phyloP scores from a whole-genome alignment of 495 filamentous ascomycete species.

The Hypoxylon rickii region DNA sequence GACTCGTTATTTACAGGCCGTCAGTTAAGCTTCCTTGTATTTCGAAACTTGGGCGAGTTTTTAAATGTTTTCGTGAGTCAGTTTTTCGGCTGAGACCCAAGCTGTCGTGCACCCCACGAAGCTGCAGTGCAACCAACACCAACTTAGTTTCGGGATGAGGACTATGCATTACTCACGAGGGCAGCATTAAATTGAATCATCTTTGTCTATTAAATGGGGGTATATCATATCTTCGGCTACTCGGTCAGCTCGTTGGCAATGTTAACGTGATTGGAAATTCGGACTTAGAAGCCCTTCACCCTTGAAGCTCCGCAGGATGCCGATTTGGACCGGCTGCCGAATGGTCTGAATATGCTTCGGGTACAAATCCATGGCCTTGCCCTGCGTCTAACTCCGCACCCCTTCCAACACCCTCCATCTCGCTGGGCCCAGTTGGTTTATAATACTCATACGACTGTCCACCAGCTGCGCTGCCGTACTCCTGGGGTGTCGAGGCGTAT shows the following conservation, averaged over 20 bases:
- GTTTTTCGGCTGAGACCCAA: background rate
- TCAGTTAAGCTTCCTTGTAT: too few species aligned
- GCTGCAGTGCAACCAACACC: background rate
- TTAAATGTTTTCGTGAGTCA: background rate
- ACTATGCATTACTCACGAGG: background rate
- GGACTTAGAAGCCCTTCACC: background rate
- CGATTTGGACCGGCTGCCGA: background rate
- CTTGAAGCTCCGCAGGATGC: slow-evolving; percentile 19
- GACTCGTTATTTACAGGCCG: too few species aligned
- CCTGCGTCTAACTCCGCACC: slow-evolving; percentile 18
- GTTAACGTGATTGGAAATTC: background rate
- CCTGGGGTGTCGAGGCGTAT: slow-evolving; percentile 5
- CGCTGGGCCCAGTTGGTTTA: slow-evolving; percentile 16
- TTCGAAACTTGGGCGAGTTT: too few species aligned
- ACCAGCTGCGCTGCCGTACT: slow-evolving; percentile 1
- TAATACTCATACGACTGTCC: slow-evolving; percentile 16
- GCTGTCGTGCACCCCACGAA: background rate
- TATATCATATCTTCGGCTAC: background rate
- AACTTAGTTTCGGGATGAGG: background rate
- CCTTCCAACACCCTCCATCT: slow-evolving; percentile 8
- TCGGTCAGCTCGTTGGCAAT: slow-evolving; percentile 6
- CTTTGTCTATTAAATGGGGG: background rate
- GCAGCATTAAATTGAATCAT: background rate
- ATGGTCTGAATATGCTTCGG: slow-evolving; percentile 11
- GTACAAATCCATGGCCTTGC: slow-evolving; percentile 7